Percentiles rank a stretch among this genome's conserved stretches.
Conservation (phyloP, 345 rosid species). For the Atalantia buxifolia region DNA sequence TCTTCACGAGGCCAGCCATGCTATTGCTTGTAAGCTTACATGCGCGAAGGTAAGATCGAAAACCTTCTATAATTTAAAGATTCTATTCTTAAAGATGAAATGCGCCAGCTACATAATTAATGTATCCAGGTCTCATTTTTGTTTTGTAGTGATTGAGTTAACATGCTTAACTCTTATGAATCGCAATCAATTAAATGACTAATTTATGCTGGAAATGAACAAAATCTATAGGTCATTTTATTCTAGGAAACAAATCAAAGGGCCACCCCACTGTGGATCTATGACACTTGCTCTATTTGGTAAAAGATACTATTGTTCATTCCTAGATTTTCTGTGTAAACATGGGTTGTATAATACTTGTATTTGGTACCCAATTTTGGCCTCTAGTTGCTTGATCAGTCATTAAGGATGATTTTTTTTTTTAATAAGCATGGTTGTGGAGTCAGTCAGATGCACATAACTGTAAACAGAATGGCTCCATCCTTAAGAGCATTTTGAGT, state of each 20-base stretch:
- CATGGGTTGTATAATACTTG: neutral
- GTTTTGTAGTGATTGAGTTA: neutral
- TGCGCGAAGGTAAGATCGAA: constrained; percentile 48
- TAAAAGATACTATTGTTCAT: neutral
- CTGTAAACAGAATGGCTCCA: neutral
- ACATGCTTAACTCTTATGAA: no score
- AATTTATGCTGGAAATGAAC: neutral
- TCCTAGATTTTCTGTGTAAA: no score
- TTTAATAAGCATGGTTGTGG: neutral
- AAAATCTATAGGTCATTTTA: neutral
- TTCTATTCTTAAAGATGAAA: neutral
- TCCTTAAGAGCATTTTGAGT: neutral
- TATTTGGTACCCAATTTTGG: neutral
- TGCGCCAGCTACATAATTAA: neutral
- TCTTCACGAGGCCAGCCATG: constrained; percentile 74
- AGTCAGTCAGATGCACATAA: neutral
- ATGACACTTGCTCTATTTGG: neutral
- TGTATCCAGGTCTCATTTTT: neutral
- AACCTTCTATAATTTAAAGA: neutral
- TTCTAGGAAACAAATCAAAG: neutral
- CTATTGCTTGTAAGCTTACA: constrained; percentile 68
- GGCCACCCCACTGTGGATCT: neutral
- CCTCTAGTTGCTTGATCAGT: neutral
- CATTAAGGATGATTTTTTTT: neutral
- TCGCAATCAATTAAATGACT: neutral